These are phyloP conservation scores for Ophiostoma ips DNA, from an alignment of 2,329 filamentous ascomycete species.

Conservation along the genomic window DNA sequence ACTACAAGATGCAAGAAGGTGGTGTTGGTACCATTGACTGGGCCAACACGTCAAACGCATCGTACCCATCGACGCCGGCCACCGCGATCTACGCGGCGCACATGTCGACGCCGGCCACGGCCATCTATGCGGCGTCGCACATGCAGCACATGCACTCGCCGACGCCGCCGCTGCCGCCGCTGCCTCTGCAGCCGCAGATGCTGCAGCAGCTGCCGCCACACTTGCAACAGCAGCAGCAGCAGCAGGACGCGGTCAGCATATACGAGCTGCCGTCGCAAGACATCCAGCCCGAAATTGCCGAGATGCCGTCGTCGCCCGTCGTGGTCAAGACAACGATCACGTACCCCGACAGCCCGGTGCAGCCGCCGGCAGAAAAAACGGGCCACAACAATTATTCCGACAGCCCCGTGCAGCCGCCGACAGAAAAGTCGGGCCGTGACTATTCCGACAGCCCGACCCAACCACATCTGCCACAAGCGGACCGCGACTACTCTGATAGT, in stretches of 20 bases:
- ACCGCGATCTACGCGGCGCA: not conserved
- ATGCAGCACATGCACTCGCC: too few species aligned
- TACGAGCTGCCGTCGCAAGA: constrained; percentile 42
- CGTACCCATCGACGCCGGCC: not conserved
- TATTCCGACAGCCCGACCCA: too few species aligned
- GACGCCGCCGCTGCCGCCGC: too few species aligned
- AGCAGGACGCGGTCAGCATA: constrained; percentile 21
- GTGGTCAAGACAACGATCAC: not conserved
- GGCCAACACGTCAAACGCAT: not conserved
- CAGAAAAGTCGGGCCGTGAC: too few species aligned
- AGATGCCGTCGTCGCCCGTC: constrained; percentile 17
- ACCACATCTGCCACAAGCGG: too few species aligned
- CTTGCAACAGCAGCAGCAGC: constrained; percentile 18
- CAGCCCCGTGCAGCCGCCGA: too few species aligned
- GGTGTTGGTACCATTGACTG: not conserved
- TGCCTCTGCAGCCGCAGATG: too few species aligned
- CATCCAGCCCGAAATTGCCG: constrained; percentile 12
- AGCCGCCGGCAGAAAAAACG: not conserved
- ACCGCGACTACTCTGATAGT: too few species aligned
- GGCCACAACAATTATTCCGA: not conserved
- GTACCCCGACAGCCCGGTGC: too few species aligned
- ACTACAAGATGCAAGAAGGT: constrained; percentile 5
- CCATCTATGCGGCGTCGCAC: too few species aligned
- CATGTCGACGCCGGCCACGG: too few species aligned
- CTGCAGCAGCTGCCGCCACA: not conserved